phyloP scores from a whole-genome alignment of 352 stramenopile genomes.

The Phytophthora cryptogea region DNA sequence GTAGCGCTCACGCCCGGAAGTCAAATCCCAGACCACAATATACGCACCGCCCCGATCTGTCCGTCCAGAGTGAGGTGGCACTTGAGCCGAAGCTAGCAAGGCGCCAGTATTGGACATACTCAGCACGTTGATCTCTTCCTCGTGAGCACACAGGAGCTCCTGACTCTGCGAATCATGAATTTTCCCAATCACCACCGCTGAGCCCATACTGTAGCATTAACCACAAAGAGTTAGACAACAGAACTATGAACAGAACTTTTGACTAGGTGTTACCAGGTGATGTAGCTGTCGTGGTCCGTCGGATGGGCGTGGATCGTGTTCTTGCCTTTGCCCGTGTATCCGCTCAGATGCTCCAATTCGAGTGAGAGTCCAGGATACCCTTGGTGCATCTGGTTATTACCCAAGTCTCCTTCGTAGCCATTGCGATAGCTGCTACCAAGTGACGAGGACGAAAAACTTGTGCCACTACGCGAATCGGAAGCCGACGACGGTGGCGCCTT shows the following conservation, averaged over 20 bases:
- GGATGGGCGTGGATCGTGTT: slow-evolving; percentile 60
- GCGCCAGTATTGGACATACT: slow-evolving; percentile 43
- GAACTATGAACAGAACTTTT: background rate
- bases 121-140: slow-evolving; percentile 61
- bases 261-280: slow-evolving; percentile 42
- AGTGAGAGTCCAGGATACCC: background rate
- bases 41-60: slow-evolving; percentile 29
- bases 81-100: slow-evolving; percentile 54
- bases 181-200: slow-evolving; percentile 54
- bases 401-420: slow-evolving; percentile 17
- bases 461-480: background rate
- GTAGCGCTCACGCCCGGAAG: slow-evolving; percentile 48
- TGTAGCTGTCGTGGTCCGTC: slow-evolving; percentile 51
- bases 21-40: slow-evolving; percentile 27
- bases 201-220: slow-evolving; percentile 47
- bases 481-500: slow-evolving; percentile 7
- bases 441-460: slow-evolving; percentile 7
- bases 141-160: slow-evolving; percentile 55
- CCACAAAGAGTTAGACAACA: background rate
- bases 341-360: slow-evolving; percentile 35
- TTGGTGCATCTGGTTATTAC: slow-evolving; percentile 21
- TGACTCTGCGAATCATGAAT: slow-evolving; percentile 56
- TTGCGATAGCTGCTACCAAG: slow-evolving; percentile 6
- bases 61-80: slow-evolving; percentile 39
- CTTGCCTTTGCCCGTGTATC: slow-evolving; percentile 61